Evolutionary conservation across 139 green algal genomes (phyloP), one percentile per base, ranked within the genome.

Genomic region (Picochlorum sp.): DNA sequence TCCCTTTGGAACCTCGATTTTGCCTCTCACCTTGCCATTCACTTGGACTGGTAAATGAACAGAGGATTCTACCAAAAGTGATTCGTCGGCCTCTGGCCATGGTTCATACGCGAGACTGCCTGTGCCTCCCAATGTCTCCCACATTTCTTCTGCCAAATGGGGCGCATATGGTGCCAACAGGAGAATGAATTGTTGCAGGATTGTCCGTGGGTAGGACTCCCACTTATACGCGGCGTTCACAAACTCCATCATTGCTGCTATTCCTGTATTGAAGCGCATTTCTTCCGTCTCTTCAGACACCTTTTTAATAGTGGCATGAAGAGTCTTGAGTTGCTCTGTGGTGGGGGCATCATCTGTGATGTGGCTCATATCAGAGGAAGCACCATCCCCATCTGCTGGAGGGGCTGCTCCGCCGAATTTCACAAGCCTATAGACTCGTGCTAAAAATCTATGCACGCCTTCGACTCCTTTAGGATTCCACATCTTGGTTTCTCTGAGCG

Each of bases 161-260:
- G 94, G 94, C 1, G 94, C 92, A 62, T 97, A 97, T 6, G 94
- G 90, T 23, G 90, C 73, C 26, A 99, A 83, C 69, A 97, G 80
- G 71, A 97, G 75, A 55, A 94, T 68, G 67, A 98, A 92, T 18
- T 88, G 81, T 71, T 89, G 69, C 56, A 96, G 71, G 4, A 73
- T 78, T 2, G 64, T 72, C 8, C 64, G 62, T 1, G 91, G 90
- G 34, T 70, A 57, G 28, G 34, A 60, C 6, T 73, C 72, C 86
- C 81, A 92, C 80, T 97, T 97, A 61, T 78, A 82, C 3, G 85
- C 90, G 8, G 73, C 88, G 66, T 99, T 99, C 28, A 96, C 77
- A 73, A 97, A 97, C 78, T 98, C 94, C 94, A 99, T 99, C 94
- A 98, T 97, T 8, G 89, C 86, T 0, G 90, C 75, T 60, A 99